Evolutionary conservation across 495 filamentous ascomycete genomes (phyloP), one percentile per base, ranked within the genome.

Genomic region (Beverwykella pulmonaria): DNA sequence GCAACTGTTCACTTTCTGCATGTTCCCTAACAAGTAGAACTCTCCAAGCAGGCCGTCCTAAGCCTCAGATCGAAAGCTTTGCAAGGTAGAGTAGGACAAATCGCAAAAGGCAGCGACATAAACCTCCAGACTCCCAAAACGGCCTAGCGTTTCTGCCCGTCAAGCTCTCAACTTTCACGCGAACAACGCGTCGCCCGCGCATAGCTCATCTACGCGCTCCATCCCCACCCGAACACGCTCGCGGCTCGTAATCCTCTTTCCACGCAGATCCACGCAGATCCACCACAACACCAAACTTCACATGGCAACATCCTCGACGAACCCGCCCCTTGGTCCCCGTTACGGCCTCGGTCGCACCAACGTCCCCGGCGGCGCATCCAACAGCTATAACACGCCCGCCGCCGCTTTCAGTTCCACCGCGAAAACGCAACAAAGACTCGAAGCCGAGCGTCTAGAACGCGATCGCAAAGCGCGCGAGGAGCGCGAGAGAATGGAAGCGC

Each of bases 381-480:
- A 56, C 72, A 61, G n/a, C 52, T 62, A 63, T 55, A 61, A 29
- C 55, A 65, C 59, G 2, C 67, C 63, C 44, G 57, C 67, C 39
- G 30, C 50, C 30, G 65, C 47, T 20, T 49, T 44, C 48, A 48
- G 57, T 20, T 36, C 34, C 39, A 56, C 57, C 7, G 54, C 68
- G 15, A 61, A 71, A 53, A 73, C 75, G 17, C 70, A 72, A 52
- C 75, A 77, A 53, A 67, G 73, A 20, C 64, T 73, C 14, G 77
- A 79, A 67, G 67, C 73, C 19, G 69, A 76, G 57, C 70, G 75
- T 9, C 46, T 78, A n/a, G 77, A 79, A 36, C 73, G 73, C 29
- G 73, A 77, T 49, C 63, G 77, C 19, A 65, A 66, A 53, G 74
- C 74, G 53, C 75, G 76, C 3, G 63, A 79, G 79, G 69, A 79